A percentile compares a stretch with the other conserved stretches of the same genome.
Conservation (phyloP, 352 stramenopile genomes). For the Pythium coloratum region DNA sequence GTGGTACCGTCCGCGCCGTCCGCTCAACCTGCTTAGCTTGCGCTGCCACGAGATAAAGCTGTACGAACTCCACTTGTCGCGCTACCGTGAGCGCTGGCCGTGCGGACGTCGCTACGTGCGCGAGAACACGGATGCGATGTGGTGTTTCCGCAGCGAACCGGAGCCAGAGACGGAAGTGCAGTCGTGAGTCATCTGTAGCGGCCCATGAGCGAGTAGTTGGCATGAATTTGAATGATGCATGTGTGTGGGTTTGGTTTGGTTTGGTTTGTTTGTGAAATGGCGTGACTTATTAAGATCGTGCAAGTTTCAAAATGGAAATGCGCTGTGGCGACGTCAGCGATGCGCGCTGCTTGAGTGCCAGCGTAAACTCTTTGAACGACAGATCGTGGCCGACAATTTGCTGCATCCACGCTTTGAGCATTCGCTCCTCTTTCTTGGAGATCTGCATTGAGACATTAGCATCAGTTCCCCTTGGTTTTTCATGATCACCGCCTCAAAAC, state of each 20-base stretch:
- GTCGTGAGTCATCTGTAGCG: background rate
- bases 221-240: background rate
- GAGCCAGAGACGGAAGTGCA: background rate
- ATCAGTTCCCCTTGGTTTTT: background rate
- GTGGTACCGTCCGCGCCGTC: slow-evolving; percentile 25
- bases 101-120: slow-evolving; percentile 16
- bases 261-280: background rate
- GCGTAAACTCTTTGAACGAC: slow-evolving; percentile 56
- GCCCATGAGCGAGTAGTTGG: background rate
- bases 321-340: slow-evolving; percentile 47
- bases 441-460: slow-evolving; percentile 19
- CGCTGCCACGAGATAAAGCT: background rate
- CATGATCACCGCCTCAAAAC: background rate
- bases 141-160: slow-evolving; percentile 9
- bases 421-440: slow-evolving; percentile 41
- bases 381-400: slow-evolving; percentile 50
- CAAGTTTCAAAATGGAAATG: slow-evolving; percentile 40
- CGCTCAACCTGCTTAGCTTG: slow-evolving; percentile 14
- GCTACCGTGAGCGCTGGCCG: slow-evolving; percentile 25
- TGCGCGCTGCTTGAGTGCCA: slow-evolving; percentile 56
- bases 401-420: slow-evolving; percentile 48
- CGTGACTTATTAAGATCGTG: slow-evolving; percentile 3
- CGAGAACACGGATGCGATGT: slow-evolving; percentile 10
- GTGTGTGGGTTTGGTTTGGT: background rate
- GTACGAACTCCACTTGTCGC: slow-evolving; percentile 23